Conservation (phyloP, 2,329 filamentous ascomycete species). For the Penicillium polonicum region DNA sequence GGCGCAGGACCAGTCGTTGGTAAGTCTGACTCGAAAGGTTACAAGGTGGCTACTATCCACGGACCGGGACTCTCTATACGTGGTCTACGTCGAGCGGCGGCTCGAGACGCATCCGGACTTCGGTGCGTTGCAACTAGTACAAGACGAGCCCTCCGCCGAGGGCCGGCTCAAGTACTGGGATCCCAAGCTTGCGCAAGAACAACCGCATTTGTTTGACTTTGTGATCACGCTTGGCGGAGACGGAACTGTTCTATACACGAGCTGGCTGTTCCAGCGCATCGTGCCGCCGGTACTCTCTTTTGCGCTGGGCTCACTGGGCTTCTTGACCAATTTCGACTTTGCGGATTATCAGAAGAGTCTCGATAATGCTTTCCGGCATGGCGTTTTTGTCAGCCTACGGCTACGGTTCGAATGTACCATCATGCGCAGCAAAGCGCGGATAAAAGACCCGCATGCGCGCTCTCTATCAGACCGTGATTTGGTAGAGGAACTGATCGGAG, state of each 20-base stretch:
- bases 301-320: conserved; percentile 85
- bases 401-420: conserved; percentile 90
- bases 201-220: conserved; percentile 90
- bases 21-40: conserved; percentile 73
- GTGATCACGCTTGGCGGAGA: conserved; percentile 89
- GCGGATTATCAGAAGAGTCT: conserved; percentile 69
- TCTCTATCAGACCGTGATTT: conserved; percentile 60
- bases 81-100: conserved; percentile 76
- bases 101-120: conserved; percentile 71
- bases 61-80: conserved; percentile 66
- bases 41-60: conserved; percentile 76
- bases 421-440: conserved; percentile 63
- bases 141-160: conserved; percentile 56
- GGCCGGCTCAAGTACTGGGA: conserved; percentile 78
- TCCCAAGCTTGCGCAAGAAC: conserved; percentile 69
- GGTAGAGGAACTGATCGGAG: conserved; percentile 85
- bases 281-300: conserved; percentile 94
- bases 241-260: conserved; percentile 94
- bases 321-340: conserved; percentile 96
- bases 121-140: conserved; percentile 66
- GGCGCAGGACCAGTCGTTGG: conserved; percentile 78
- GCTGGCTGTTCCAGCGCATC: conserved; percentile 93
- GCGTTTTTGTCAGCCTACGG: conserved; percentile 83
- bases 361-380: conserved; percentile 70
- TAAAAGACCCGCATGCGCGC: conserved; percentile 23